These are phyloP conservation scores for Heritiera fomes DNA, from an alignment of 345 rosid genomes.

Conservation along the genomic window DNA sequence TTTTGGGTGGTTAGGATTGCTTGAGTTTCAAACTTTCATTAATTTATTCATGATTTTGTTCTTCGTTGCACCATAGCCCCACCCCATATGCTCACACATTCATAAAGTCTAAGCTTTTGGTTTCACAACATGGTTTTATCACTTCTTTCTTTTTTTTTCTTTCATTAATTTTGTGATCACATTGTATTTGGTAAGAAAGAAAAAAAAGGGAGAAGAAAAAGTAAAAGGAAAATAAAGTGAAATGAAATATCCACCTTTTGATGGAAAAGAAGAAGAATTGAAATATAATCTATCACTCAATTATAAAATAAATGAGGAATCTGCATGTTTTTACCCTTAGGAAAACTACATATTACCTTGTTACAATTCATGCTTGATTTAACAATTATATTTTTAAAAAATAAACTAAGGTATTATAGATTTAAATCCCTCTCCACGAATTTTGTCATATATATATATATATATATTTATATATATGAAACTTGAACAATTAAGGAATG, in stretches of 20 bases:
- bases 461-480: neutral
- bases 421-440: neutral
- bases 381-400: too few relatives aligned
- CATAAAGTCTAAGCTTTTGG: neutral
- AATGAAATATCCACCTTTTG: neutral
- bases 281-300: too few relatives aligned
- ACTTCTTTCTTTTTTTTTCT: neutral
- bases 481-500: neutral
- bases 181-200: too few relatives aligned
- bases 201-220: neutral
- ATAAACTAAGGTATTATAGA: neutral
- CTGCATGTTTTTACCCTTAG: too few relatives aligned
- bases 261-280: neutral
- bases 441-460: neutral
- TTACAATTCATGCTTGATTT: neutral
- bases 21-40: conserved; percentile 1
- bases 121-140: neutral
- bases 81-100: neutral
- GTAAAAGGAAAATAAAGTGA: neutral
- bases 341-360: too few relatives aligned
- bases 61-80: neutral
- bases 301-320: too few relatives aligned
- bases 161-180: too few relatives aligned
- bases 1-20: neutral
- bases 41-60: neutral